Conservation (phyloP, 148 eudicot genomes). For the Cornus suecica region DNA sequence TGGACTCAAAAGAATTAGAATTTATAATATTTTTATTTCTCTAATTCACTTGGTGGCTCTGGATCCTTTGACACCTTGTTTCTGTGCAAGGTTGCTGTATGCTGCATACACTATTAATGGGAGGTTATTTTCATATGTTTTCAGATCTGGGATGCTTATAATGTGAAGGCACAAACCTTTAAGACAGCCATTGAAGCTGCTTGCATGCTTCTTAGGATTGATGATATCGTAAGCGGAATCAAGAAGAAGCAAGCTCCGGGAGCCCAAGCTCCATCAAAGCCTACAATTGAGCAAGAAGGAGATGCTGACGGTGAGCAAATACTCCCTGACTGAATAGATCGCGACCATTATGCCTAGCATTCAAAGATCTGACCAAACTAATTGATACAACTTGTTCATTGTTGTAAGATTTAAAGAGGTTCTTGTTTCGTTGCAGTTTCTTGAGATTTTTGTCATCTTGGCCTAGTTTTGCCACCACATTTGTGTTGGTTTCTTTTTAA, state of each 20-base stretch:
- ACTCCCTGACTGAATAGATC: conserved; percentile 55
- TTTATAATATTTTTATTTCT: background rate
- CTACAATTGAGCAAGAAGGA: conserved; percentile 69
- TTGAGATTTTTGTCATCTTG: background rate
- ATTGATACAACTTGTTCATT: background rate
- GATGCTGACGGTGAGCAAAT: conserved; percentile 89
- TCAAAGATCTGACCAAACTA: background rate
- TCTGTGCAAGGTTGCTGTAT: background rate
- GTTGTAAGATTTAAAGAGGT: background rate
- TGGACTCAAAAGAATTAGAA: no score
- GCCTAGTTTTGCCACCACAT: background rate
- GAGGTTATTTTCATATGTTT: background rate
- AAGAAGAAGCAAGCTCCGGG: conserved; percentile 96
- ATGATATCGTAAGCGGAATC: conserved; percentile 91
- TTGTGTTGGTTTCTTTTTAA: background rate
- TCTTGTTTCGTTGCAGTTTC: background rate
- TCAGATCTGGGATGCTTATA: conserved; percentile 94
- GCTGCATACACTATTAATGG: background rate
- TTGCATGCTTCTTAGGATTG: conserved; percentile 93
- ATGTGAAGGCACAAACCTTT: conserved; percentile 90
- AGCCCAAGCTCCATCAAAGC: conserved; percentile 60
- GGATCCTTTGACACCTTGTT: background rate
- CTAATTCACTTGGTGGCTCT: background rate
- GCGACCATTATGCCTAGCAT: background rate
- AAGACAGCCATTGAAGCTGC: conserved; percentile 95